Conservation (phyloP, 1,284 basidiomycete species). For the Tilletia walkeri region DNA sequence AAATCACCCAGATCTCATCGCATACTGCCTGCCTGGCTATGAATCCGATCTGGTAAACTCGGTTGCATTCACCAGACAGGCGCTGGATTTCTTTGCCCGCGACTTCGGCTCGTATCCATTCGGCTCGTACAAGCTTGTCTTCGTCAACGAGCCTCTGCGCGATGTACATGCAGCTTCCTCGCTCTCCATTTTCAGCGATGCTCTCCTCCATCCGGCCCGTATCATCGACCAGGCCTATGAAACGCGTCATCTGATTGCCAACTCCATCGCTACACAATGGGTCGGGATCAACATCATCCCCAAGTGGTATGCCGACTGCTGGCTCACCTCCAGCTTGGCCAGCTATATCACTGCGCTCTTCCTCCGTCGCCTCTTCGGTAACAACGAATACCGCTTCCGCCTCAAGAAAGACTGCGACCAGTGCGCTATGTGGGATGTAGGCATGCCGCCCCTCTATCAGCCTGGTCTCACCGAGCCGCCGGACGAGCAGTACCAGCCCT, state of each 20-base stretch:
- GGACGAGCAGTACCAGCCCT: conserved; percentile 58
- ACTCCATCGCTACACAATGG: conserved; percentile 88
- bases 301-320: conserved; percentile 89
- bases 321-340: conserved; percentile 90
- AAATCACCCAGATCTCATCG: conserved; percentile 68
- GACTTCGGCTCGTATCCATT: conserved; percentile 97
- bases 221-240: conserved; percentile 93
- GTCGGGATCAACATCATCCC: conserved; percentile 94
- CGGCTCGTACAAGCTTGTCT: conserved; percentile 86
- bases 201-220: conserved; percentile 81
- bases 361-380: conserved; percentile 81
- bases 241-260: conserved; percentile 78
- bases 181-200: conserved; percentile 74
- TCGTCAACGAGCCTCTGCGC: conserved; percentile 75
- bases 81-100: conserved; percentile 85
- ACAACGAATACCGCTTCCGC: conserved; percentile 94
- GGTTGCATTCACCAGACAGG: conserved; percentile 75
- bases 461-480: conserved; percentile 74
- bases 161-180: conserved; percentile 78
- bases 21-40: conserved; percentile 83
- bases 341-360: conserved; percentile 88
- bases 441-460: conserved; percentile 89
- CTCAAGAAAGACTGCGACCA: conserved; percentile 95
- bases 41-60: conserved; percentile 70
- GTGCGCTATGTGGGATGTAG: conserved; percentile 81